These are phyloP conservation scores for Coniophora puteana DNA, from an alignment of 1,284 basidiomycete genomes.

Conservation along the genomic window DNA sequence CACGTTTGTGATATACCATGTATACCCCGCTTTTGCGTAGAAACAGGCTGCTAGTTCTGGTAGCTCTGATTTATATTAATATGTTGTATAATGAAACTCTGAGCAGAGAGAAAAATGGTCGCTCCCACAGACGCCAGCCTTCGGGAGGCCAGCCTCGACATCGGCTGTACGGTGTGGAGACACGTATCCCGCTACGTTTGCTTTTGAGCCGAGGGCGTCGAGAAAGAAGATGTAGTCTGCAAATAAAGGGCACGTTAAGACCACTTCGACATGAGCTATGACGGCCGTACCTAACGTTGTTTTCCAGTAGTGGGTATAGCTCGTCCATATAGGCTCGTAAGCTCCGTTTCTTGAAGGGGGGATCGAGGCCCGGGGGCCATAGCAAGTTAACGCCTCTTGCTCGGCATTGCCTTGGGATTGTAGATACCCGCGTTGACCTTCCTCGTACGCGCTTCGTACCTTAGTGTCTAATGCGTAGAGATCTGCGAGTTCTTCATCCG, in stretches of 20 bases:
- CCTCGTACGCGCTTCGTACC: slow-evolving; percentile 60
- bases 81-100: slow-evolving; percentile 27
- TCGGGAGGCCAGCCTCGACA: slow-evolving; percentile 76
- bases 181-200: slow-evolving; percentile 58
- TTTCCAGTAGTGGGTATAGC: slow-evolving; percentile 80
- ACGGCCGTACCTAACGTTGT: slow-evolving; percentile 61
- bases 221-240: slow-evolving; percentile 86
- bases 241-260: slow-evolving; percentile 9
- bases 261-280: background rate
- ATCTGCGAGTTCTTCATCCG: slow-evolving; percentile 52
- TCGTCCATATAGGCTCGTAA: slow-evolving; percentile 78
- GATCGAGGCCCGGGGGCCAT: slow-evolving; percentile 44
- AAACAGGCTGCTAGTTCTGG: no score
- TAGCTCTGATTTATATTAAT: no score
- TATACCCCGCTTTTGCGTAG: no score
- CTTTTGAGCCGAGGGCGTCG: slow-evolving; percentile 36
- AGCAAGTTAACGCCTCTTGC: no score
- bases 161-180: slow-evolving; percentile 60
- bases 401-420: slow-evolving; percentile 21
- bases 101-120: slow-evolving; percentile 83
- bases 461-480: slow-evolving; percentile 41
- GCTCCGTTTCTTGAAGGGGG: slow-evolving; percentile 41
- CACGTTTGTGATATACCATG: background rate
- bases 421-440: slow-evolving; percentile 37
- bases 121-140: slow-evolving; percentile 75